Percentiles rank a stretch among this genome's conserved stretches.
Conservation (phyloP, 2,329 filamentous ascomycete genomes). For the Lachnellula occidentalis region DNA sequence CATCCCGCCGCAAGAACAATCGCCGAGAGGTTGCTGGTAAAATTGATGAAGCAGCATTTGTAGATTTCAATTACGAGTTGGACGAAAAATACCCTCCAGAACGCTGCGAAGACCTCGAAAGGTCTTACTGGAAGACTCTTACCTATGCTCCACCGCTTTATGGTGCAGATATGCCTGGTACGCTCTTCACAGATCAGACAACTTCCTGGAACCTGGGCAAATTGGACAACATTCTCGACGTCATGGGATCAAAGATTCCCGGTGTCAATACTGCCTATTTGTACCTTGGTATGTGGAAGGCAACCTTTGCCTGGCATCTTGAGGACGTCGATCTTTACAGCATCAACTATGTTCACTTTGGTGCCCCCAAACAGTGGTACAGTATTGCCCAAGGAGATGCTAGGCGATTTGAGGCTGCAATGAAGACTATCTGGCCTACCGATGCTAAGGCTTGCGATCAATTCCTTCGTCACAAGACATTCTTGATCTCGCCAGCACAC, state of each 20-base stretch:
- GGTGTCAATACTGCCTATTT: slow-evolving; percentile 98
- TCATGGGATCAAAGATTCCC: slow-evolving; percentile 89
- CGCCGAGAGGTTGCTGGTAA: slow-evolving; percentile 70
- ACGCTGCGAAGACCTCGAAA: slow-evolving; percentile 89
- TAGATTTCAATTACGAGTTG: slow-evolving; percentile 85
- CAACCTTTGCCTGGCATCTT: slow-evolving; percentile 97
- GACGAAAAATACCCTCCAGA: slow-evolving; percentile 86
- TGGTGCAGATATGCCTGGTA: slow-evolving; percentile 93
- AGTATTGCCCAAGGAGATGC: slow-evolving; percentile 96
- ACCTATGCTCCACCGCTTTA: slow-evolving; percentile 95
- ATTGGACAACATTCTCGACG: slow-evolving; percentile 86
- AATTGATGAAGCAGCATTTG: slow-evolving; percentile 86
- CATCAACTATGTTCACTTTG: slow-evolving; percentile 99
- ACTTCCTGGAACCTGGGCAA: slow-evolving; percentile 92
- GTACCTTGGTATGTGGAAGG: slow-evolving; percentile 99
- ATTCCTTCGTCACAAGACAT: slow-evolving; percentile 95
- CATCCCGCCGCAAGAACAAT: slow-evolving; percentile 82
- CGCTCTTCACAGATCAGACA: slow-evolving; percentile 81
- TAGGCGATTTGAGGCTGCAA: slow-evolving; percentile 84
- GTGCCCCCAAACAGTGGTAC: slow-evolving; percentile 98
- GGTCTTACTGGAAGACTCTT: slow-evolving; percentile 93
- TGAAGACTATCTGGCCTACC: slow-evolving; percentile 91
- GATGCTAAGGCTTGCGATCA: slow-evolving; percentile 95
- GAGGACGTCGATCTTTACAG: slow-evolving; percentile 99
- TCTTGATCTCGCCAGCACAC: slow-evolving; percentile 86